Conservation (phyloP, 352 stramenopile species). For the Peronospora farinosa region DNA sequence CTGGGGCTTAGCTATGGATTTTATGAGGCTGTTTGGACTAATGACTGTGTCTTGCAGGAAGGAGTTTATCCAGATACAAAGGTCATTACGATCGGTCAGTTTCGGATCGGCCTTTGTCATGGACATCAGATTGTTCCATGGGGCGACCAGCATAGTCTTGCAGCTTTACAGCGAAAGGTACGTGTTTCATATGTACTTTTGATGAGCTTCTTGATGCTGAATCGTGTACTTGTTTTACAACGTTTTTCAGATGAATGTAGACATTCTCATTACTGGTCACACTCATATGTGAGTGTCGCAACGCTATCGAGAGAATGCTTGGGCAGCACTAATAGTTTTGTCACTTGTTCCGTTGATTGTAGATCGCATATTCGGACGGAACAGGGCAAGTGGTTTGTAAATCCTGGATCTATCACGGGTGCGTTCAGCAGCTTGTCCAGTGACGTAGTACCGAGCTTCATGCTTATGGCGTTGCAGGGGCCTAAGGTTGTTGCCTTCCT, state of each 20-base stretch:
- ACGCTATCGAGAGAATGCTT: background rate
- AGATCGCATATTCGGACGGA: conserved; percentile 87
- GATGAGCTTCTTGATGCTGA: background rate
- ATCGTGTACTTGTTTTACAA: background rate
- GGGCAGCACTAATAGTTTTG: background rate
- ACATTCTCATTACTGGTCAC: conserved; percentile 95
- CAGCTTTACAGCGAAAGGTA: conserved; percentile 85
- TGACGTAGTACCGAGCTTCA: conserved; percentile 92
- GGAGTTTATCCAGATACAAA: conserved; percentile 90
- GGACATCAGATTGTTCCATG: conserved; percentile 94
- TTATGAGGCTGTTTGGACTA: background rate
- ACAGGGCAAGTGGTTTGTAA: conserved; percentile 95
- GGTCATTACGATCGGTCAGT: conserved; percentile 93
- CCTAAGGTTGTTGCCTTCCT: conserved; percentile 95
- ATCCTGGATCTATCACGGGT: conserved; percentile 96
- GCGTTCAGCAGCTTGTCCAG: conserved; percentile 83
- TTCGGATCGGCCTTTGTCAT: conserved; percentile 95
- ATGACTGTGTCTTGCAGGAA: conserved; percentile 30
- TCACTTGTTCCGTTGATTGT: background rate
- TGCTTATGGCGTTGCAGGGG: conserved; percentile 96
- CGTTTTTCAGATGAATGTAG: conserved; percentile 88
- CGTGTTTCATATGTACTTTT: background rate
- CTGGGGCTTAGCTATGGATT: background rate
- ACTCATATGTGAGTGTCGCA: conserved; percentile 81
- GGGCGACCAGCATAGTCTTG: conserved; percentile 84